Evolutionary conservation across 2,329 filamentous ascomycete genomes (phyloP).

Genomic region (Monilinia polystroma): DNA sequence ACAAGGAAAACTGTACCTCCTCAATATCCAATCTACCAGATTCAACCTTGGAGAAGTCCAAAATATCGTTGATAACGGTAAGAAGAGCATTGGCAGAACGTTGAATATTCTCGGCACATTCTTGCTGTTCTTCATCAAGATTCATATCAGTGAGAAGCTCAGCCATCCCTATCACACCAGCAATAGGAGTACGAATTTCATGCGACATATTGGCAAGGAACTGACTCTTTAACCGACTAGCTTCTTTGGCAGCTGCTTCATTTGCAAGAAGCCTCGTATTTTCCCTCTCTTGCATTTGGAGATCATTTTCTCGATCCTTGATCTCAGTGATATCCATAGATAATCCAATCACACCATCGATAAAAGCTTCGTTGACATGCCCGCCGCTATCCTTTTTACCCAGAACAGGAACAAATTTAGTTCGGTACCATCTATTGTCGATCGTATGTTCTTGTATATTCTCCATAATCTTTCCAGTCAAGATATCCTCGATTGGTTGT

Average conservation of each 20-base stretch:
- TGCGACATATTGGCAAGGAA: conserved; percentile 83
- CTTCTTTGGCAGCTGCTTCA: conserved; percentile 75
- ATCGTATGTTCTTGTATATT: conserved; percentile 58
- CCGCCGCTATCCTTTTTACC: conserved; percentile 55
- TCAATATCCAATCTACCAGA: conserved; percentile 75
- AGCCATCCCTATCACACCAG: conserved; percentile 77
- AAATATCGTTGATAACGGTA: conserved; percentile 70
- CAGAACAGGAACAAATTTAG: conserved; percentile 66
- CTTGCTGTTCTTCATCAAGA: conserved; percentile 67
- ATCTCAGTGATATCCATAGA: conserved; percentile 77
- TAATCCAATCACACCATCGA: conserved; percentile 75
- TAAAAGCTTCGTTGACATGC: conserved; percentile 49
- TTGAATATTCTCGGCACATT: conserved; percentile 76
- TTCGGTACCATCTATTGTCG: conserved; percentile 65
- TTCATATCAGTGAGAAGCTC: conserved; percentile 69
- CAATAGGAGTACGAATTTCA: conserved; percentile 75
- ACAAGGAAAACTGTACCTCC: conserved; percentile 75
- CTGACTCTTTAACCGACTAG: conserved; percentile 75
- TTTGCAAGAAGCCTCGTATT: conserved; percentile 71
- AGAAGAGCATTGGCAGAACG: conserved; percentile 77
- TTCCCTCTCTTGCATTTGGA: conserved; percentile 64
- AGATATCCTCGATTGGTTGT: conserved; percentile 60
- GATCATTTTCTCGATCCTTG: conserved; percentile 60
- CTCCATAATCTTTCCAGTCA: conserved; percentile 59
- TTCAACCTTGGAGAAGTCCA: conserved; percentile 87